Conservation (phyloP, 768 basidiomycete species). For the Tremella mesenterica region DNA sequence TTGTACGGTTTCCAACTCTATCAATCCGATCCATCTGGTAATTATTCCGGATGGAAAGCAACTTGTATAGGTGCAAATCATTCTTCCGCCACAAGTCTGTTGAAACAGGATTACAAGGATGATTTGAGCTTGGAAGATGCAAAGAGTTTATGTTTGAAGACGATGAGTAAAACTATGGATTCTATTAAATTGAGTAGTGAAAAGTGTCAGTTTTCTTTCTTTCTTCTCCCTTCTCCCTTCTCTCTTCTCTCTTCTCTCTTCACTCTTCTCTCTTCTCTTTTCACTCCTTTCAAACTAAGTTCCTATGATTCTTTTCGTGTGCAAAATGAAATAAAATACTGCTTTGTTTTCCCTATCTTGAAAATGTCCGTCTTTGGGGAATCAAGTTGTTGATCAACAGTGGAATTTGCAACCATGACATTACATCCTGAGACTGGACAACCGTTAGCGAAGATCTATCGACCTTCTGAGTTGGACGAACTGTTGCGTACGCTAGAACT, state of each 20-base stretch:
- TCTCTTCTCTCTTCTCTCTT: background rate
- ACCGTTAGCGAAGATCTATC: slow-evolving; percentile 85
- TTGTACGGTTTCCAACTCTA: slow-evolving; percentile 96
- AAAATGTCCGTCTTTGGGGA: background rate
- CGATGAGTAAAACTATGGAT: slow-evolving; percentile 99
- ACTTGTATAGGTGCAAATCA: slow-evolving; percentile 99
- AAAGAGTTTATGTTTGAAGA: slow-evolving; percentile 78
- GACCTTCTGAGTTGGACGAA: slow-evolving; percentile 76
- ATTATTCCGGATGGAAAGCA: slow-evolving; percentile 96
- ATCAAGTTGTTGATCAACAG: slow-evolving; percentile 47
- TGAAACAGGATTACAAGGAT: slow-evolving; percentile 99
- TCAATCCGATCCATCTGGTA: slow-evolving; percentile 95
- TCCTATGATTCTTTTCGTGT: background rate
- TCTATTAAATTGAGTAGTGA: slow-evolving; percentile 92
- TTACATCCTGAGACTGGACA: slow-evolving; percentile 66
- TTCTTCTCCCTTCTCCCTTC: background rate
- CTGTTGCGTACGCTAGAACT: slow-evolving; percentile 68
- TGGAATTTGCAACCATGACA: slow-evolving; percentile 92
- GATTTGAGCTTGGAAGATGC: slow-evolving; percentile 85
- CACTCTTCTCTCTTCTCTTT: background rate
- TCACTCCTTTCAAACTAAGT: background rate
- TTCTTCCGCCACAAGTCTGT: slow-evolving; percentile 52
- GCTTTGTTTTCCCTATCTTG: too few species aligned
- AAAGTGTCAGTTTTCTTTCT: slow-evolving; percentile 59
- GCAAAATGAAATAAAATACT: too few species aligned